Percentiles rank a stretch among this genome's conserved stretches.
These are phyloP conservation scores for Quercus rubra DNA, from an alignment of 306 rosid genomes.

Conservation along the genomic window DNA sequence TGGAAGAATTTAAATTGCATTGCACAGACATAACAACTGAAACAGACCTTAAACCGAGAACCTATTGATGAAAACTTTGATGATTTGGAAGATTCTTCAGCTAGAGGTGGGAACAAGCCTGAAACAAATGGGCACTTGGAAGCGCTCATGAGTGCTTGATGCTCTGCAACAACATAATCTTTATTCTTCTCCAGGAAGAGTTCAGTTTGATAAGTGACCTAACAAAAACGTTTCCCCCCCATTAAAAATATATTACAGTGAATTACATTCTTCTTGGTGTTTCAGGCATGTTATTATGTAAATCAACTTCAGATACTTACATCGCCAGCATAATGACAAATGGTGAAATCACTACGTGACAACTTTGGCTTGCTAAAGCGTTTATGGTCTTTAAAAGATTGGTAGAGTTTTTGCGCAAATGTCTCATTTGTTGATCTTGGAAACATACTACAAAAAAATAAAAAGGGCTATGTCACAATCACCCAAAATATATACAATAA, in stretches of 20 bases:
- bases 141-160: conserved; percentile 73
- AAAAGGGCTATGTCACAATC: conserved; percentile 33
- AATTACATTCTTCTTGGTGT: not conserved
- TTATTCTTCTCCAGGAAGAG: conserved; percentile 92
- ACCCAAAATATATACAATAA: conserved; percentile 15
- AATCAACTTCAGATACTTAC: conserved; percentile 46
- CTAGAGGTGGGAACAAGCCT: conserved; percentile 74
- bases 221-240: conserved; percentile 20
- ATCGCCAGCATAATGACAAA: conserved; percentile 94
- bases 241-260: not conserved
- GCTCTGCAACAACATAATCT: conserved; percentile 95
- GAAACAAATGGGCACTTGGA: conserved; percentile 85
- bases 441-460: conserved; percentile 80
- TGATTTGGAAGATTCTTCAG: conserved; percentile 85
- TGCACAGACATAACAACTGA: conserved; percentile 5
- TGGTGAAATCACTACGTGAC: conserved; percentile 75
- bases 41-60: conserved; percentile 73
- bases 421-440: conserved; percentile 95
- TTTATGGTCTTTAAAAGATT: conserved; percentile 77
- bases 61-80: conserved; percentile 93
- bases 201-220: conserved; percentile 97
- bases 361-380: conserved; percentile 97
- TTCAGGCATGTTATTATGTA: not conserved
- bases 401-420: conserved; percentile 87
- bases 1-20: not conserved